These are phyloP conservation scores for Waltergamsia citrina DNA, from an alignment of 2,329 filamentous ascomycete species.

Conservation along the genomic window DNA sequence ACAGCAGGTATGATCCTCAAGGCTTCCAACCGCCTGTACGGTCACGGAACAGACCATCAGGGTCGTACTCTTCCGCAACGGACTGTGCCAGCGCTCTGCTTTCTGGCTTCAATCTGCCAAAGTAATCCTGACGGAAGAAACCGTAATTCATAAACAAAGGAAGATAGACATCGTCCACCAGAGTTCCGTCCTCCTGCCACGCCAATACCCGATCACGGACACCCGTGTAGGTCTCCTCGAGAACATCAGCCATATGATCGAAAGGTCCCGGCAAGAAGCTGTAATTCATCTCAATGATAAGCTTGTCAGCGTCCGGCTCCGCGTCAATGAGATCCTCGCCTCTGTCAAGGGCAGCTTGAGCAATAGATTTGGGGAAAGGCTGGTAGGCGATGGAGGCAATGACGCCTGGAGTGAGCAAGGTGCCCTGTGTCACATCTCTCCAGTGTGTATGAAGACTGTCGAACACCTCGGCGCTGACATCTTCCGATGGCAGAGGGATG, in stretches of 20 bases:
- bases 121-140: slow-evolving; percentile 31
- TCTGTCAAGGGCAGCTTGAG: slow-evolving; percentile 16
- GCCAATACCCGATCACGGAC: slow-evolving; percentile 9
- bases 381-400: slow-evolving; percentile 26
- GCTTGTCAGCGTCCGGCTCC: slow-evolving; percentile 25
- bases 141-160: slow-evolving; percentile 34
- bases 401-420: slow-evolving; percentile 5
- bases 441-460: slow-evolving; percentile 15
- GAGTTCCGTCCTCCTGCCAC: slow-evolving; percentile 17
- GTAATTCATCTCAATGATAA: slow-evolving; percentile 34
- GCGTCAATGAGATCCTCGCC: slow-evolving; percentile 28
- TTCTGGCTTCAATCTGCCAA: slow-evolving; percentile 23
- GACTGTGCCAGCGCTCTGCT: slow-evolving; percentile 20
- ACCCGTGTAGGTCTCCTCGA: slow-evolving; percentile 6
- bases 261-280: slow-evolving; percentile 20
- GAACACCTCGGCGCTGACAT: slow-evolving; percentile 16
- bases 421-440: slow-evolving; percentile 19
- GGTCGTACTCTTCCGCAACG: slow-evolving; percentile 25
- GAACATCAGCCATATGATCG: slow-evolving; percentile 10
- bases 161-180: slow-evolving; percentile 23
- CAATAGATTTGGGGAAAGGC: slow-evolving; percentile 25
- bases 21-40: slow-evolving; percentile 31
- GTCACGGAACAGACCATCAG: slow-evolving; percentile 23
- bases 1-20: too few species aligned
- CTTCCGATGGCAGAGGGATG: slow-evolving; percentile 18